Percentiles rank a stretch among this genome's conserved stretches.
These are phyloP conservation scores for Lithospermum erythrorhizon DNA, from an alignment of 257 asterid genomes.

Conservation along the genomic window DNA sequence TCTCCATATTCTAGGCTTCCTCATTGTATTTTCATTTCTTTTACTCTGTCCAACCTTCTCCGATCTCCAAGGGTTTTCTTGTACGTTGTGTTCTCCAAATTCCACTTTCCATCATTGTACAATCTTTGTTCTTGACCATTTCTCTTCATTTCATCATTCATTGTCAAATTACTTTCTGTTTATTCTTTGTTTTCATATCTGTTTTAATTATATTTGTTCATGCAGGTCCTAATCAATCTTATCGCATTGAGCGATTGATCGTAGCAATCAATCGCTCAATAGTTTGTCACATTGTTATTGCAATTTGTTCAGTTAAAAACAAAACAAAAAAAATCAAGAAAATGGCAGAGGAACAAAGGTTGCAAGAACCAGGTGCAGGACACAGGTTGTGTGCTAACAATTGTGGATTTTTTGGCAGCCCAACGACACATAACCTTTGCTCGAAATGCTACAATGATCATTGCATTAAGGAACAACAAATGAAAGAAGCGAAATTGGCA, in stretches of 20 bases:
- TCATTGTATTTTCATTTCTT: neutral
- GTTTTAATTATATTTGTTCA: neutral
- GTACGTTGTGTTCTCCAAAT: constrained; percentile 3
- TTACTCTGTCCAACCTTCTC: neutral
- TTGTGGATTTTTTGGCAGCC: constrained; percentile 56
- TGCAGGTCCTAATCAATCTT: constrained; percentile 11
- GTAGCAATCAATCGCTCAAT: constrained; percentile 24
- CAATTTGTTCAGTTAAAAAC: neutral
- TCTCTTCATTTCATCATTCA: constrained; percentile 1
- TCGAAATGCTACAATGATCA: constrained; percentile 45
- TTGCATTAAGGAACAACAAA: constrained; percentile 25
- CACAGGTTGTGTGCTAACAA: constrained; percentile 41
- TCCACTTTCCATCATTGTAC: neutral
- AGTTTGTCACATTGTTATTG: neutral
- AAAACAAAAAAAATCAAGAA: neutral
- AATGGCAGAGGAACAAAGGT: constrained; percentile 51
- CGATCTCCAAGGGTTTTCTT: constrained; percentile 3
- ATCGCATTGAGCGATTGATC: constrained; percentile 30
- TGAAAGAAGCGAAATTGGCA: constrained; percentile 18
- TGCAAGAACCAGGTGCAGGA: constrained; percentile 31
- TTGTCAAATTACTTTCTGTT: neutral
- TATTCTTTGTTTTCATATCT: neutral
- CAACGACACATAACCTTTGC: constrained; percentile 41
- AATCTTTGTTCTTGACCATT: constrained; percentile 3
- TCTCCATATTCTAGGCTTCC: neutral